phyloP scores from a whole-genome alignment of 1,139 yeast genomes.

The Candida sojae region DNA sequence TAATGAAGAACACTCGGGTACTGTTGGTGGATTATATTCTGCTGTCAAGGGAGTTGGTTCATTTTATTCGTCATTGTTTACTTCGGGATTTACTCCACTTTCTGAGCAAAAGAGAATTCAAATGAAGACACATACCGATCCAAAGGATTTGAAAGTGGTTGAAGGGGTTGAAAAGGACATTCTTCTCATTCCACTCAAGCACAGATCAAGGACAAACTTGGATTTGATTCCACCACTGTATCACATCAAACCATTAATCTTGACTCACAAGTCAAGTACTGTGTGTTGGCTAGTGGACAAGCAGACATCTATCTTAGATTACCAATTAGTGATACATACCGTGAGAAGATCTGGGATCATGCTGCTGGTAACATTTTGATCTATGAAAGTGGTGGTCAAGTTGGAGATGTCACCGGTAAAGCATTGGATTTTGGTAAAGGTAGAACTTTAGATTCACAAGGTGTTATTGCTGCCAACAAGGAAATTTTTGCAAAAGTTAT shows the following conservation, averaged over 20 bases:
- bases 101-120: constrained; percentile 35
- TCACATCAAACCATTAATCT: constrained; percentile 59
- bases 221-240: constrained; percentile 46
- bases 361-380: constrained; percentile 92
- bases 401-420: constrained; percentile 78
- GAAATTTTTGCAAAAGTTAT: constrained; percentile 56
- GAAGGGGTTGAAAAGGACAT: constrained; percentile 98
- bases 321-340: constrained; percentile 73
- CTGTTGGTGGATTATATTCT: constrained; percentile 69
- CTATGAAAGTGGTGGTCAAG: constrained; percentile 88
- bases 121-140: constrained; percentile 45
- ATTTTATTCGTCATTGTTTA: constrained; percentile 51
- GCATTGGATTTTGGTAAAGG: constrained; percentile 87
- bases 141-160: constrained; percentile 64
- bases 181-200: constrained; percentile 91
- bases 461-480: constrained; percentile 86
- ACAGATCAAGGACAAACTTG: constrained; percentile 63
- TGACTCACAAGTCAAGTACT: constrained; percentile 96
- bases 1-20: constrained; percentile 38
- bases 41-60: constrained; percentile 80
- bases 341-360: constrained; percentile 98
- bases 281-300: constrained; percentile 85
- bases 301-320: constrained; percentile 91
- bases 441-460: constrained; percentile 76
- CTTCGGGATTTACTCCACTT: constrained; percentile 36